Base-by-base conservation (phyloP, 1,284 basidiomycete genomes). In the Apiotrichum montevideense region DNA sequence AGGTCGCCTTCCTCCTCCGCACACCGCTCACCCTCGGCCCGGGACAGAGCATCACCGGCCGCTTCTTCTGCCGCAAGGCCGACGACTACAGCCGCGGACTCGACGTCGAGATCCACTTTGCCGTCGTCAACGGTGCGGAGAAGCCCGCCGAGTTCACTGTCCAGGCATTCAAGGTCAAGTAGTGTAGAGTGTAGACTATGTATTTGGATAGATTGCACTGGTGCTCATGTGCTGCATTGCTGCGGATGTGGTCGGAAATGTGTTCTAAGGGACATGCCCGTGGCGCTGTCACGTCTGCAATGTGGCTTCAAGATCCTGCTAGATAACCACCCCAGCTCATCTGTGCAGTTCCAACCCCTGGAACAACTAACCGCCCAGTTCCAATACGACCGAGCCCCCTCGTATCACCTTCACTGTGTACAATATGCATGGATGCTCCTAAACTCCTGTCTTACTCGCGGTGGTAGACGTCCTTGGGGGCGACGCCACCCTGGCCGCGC, bases 31-130 rank as follows among this genome's bases (percentile, higher is more conserved):
- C 75, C 32, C 85, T 88, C 0, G 78, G 82, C 7, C 83, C 87
- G 73, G 92, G 91, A 86, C 57, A 52, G 82, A 72, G 3, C 13
- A 84, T 98, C 35, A 74, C 80, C 6, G 95, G 95, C 7, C 82
- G 78, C 33, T 94, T 98, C 80, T 83, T 84, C 65, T 91, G 90
- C 68, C 81, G 81, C 55, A 95, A 97, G 79, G 88, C 84, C 65
- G 75, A 80, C 29, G 81, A 79, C n/a, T 97, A 97, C 73, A 85
- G 85, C 35, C 81, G 95, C 51, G 94, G 97, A 69, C 78, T 98
- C 48, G 88, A 96, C 63, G 84, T 95, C 13, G 93, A 97, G 78
- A 87, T 98, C 47, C 90, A 93, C 71, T 97, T 63, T 52, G 58
- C 56, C 34, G 51, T 61, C 10, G 61, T 44, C 13, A 47, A 47